These are phyloP conservation scores for Malassezia arunalokei DNA, from an alignment of 1,284 basidiomycete genomes.

Conservation along the genomic window DNA sequence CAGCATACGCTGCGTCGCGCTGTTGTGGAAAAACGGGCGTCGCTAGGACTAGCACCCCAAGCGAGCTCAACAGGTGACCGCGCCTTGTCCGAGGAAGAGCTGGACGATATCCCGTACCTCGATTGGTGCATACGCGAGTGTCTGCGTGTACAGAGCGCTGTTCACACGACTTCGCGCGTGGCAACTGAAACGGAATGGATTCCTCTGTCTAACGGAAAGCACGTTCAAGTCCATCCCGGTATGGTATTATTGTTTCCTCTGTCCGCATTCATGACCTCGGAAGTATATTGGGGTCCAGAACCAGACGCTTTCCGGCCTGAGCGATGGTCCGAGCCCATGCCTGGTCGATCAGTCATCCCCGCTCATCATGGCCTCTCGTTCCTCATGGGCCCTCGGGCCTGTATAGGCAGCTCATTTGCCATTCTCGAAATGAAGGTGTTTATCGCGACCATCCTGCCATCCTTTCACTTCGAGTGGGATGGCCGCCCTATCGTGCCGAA, in stretches of 20 bases:
- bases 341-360: constrained; percentile 18
- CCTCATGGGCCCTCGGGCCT: constrained; percentile 32
- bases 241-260: constrained; percentile 28
- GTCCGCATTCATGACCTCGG: constrained; percentile 17
- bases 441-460: constrained; percentile 21
- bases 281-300: constrained; percentile 27
- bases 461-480: constrained; percentile 23
- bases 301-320: constrained; percentile 29
- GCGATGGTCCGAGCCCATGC: constrained; percentile 26
- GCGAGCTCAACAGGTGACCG: constrained; percentile 14
- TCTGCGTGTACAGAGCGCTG: constrained; percentile 23
- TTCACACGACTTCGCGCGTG: constrained; percentile 26
- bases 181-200: constrained; percentile 22
- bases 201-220: constrained; percentile 28
- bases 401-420: constrained; percentile 33
- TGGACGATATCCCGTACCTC: constrained; percentile 28
- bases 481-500: constrained; percentile 7
- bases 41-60: neutral
- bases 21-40: constrained; percentile 15
- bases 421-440: constrained; percentile 38
- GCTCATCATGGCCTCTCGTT: constrained; percentile 28
- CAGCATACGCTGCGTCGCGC: constrained; percentile 31
- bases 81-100: constrained; percentile 26
- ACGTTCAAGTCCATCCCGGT: constrained; percentile 16
- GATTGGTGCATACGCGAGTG: constrained; percentile 34